These are phyloP conservation scores for Cercospora berteroae DNA, from an alignment of 2,329 filamentous ascomycete genomes.

Conservation along the genomic window DNA sequence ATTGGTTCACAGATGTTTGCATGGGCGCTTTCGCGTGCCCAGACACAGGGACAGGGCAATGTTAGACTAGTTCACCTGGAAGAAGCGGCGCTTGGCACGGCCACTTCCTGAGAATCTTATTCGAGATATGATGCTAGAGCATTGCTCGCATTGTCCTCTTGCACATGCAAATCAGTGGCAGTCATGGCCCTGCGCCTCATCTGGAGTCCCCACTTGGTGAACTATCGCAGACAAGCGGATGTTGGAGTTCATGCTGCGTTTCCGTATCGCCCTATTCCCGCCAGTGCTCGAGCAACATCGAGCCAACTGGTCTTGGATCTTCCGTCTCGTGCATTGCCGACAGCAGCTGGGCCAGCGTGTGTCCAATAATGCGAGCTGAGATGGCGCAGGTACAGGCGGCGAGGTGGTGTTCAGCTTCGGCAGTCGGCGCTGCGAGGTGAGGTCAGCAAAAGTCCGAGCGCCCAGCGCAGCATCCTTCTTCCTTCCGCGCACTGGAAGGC, in stretches of 20 bases:
- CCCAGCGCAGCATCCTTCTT: background rate
- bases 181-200: background rate
- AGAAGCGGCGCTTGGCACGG: background rate
- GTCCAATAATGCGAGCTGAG: background rate
- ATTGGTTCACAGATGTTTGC: background rate
- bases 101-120: background rate
- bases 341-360: background rate
- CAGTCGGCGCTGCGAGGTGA: background rate
- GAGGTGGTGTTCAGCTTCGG: background rate
- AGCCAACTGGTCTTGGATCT: background rate
- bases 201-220: background rate
- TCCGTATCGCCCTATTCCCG: background rate
- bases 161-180: background rate
- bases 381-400: background rate
- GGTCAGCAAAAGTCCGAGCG: conserved; percentile 2
- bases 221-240: background rate
- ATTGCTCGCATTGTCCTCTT: background rate
- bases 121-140: background rate
- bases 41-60: background rate
- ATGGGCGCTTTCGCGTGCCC: background rate
- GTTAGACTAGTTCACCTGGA: background rate
- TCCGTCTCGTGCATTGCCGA: background rate
- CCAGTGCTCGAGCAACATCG: background rate
- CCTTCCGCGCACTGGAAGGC: background rate
- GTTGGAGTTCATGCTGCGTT: background rate